Percentiles rank a stretch among this genome's conserved stretches.
These are phyloP conservation scores for Penicillium sp. DNA, from an alignment of 2,329 filamentous ascomycete species.

Conservation along the genomic window DNA sequence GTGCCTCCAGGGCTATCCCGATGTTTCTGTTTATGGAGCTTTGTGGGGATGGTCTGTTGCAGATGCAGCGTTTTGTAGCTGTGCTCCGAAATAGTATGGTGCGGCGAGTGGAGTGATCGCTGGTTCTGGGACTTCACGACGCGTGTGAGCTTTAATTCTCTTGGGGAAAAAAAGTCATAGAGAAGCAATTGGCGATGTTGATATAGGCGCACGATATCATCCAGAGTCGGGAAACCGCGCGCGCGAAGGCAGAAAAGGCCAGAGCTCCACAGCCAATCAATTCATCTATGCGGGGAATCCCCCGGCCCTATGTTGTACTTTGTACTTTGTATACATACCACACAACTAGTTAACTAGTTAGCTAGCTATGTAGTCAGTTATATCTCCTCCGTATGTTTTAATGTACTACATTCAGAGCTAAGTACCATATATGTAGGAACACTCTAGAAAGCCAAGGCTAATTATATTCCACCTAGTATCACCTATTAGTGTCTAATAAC, in stretches of 20 bases:
- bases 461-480: background rate
- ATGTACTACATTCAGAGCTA: background rate
- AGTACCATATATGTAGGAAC: background rate
- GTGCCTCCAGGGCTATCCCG: background rate
- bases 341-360: too few species aligned
- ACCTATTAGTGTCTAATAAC: background rate
- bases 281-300: slow-evolving; percentile 13
- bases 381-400: background rate
- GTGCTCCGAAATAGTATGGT: background rate
- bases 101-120: background rate
- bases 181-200: background rate
- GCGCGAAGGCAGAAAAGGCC: slow-evolving; percentile 7
- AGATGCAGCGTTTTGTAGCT: background rate
- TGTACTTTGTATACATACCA: too few species aligned
- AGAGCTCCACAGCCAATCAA: slow-evolving; percentile 15
- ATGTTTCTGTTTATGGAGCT: background rate
- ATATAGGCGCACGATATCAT: background rate
- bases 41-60: background rate
- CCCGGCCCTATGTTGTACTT: background rate
- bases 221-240: background rate
- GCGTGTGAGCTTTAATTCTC: background rate
- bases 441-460: too few species aligned
- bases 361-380: too few species aligned
- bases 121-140: background rate
- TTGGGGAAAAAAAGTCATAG: background rate